These are phyloP conservation scores for Rubia yunnanensis DNA, from an alignment of 257 asterid species.

Conservation along the genomic window DNA sequence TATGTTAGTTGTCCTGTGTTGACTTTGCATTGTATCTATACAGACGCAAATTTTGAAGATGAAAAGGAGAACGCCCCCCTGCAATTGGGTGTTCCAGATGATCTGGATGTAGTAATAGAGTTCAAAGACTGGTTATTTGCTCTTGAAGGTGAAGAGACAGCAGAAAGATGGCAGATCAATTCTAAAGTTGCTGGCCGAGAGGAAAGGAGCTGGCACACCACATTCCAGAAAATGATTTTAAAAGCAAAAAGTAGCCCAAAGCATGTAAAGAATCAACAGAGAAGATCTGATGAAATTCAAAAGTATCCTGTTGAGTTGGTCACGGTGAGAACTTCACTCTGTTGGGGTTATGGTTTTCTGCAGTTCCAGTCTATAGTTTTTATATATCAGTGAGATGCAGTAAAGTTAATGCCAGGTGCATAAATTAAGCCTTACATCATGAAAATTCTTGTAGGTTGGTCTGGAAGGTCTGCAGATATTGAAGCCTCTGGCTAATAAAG, in stretches of 20 bases:
- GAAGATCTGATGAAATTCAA: conserved; percentile 27
- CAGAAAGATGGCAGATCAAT: conserved; percentile 35
- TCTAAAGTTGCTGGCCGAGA: conserved; percentile 52
- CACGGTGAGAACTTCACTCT: conserved; percentile 48
- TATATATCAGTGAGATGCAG: not conserved
- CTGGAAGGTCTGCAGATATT: conserved; percentile 77
- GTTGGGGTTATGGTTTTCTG: not conserved
- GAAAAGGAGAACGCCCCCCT: conserved; percentile 34
- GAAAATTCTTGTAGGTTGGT: conserved; percentile 57
- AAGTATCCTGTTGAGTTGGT: conserved; percentile 72
- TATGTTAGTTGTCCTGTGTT: conserved; percentile 8
- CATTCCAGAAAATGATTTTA: conserved; percentile 51
- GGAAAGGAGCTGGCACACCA: conserved; percentile 86
- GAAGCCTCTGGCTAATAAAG: conserved; percentile 51
- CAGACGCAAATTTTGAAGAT: conserved; percentile 47
- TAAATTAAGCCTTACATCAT: not conserved
- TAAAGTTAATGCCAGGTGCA: not conserved
- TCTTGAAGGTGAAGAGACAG: conserved; percentile 71
- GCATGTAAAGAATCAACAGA: conserved; percentile 24
- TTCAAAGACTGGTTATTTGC: conserved; percentile 95
- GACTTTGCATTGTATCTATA: conserved; percentile 11
- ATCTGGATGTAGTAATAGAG: conserved; percentile 67
- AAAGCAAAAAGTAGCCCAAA: conserved; percentile 64
- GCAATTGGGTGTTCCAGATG: conserved; percentile 85
- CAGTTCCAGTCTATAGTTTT: not conserved